Conservation (phyloP, 768 basidiomycete species). For the Imleria badia region DNA sequence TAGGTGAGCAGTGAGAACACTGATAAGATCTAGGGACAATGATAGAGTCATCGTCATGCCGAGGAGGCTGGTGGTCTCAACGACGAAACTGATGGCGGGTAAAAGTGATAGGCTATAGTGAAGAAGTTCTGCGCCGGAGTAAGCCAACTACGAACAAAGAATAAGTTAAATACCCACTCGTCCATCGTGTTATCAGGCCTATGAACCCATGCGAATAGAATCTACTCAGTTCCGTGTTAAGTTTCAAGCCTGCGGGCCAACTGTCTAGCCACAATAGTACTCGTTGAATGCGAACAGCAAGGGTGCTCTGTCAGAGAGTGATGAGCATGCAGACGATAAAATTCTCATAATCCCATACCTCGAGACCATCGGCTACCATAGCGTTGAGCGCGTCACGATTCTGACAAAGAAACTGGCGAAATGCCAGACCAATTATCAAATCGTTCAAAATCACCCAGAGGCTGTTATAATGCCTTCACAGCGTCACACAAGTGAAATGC, state of each 20-base stretch:
- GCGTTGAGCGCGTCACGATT: conserved; percentile 52
- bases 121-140: conserved; percentile 19
- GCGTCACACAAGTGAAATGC: neutral
- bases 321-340: neutral
- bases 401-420: conserved; percentile 69
- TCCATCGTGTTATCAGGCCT: conserved; percentile 67
- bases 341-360: conserved; percentile 35
- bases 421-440: conserved; percentile 74
- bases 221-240: conserved; percentile 90
- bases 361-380: conserved; percentile 34
- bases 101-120: conserved; percentile 19
- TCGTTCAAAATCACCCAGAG: conserved; percentile 93
- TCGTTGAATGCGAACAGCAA: conserved; percentile 41
- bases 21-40: conserved; percentile 62
- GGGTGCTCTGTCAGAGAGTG: conserved; percentile 14
- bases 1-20: conserved; percentile 69
- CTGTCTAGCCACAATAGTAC: conserved; percentile 82
- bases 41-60: conserved; percentile 71
- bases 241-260: conserved; percentile 95
- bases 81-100: conserved; percentile 26
- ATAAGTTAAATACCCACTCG: conserved; percentile 47
- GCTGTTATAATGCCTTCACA: conserved; percentile 79
- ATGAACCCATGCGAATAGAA: conserved; percentile 79
- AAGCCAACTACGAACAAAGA: conserved; percentile 4
- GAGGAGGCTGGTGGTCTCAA: conserved; percentile 37